Base-by-base conservation (phyloP, 2,329 filamentous ascomycete species). In the Exserohilum turcica region DNA sequence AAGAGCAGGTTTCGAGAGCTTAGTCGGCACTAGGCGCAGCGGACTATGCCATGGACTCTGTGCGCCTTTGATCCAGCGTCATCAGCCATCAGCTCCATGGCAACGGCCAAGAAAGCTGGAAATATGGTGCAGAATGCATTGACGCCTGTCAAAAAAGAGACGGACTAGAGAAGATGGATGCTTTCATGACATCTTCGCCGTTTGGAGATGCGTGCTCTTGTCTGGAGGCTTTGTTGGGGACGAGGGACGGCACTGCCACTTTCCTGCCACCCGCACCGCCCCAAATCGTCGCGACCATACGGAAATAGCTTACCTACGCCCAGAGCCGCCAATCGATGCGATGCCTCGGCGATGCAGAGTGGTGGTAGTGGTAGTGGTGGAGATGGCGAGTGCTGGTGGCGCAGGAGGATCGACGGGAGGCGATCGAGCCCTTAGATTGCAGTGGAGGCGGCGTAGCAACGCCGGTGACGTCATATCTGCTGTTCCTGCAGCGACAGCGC, bases 401-500 rank as follows among this genome's bases (percentile, higher is more conserved):
- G 35, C 39, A 37, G 16, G 51, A 21, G 29, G 45, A 39, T 43
- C 31, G 27, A 33, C 51, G 51, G 40, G 46, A 44, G 45, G 21
- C 33, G 45, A 54, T 54, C 45, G 21, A 38, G 38, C 21, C 27
- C 18, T n/a, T n/a, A n/a, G n/a, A n/a, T n/a, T n/a, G 15, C 31
- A 18, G 15, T 15, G 31, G 31, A 31, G 31, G n/a, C 37, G 13
- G 37, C 49, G 38, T 39, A 35, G 28, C 31, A 33, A 42, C 31
- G 29, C 42, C 15, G 19, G 40, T 56, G 54, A 56, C 50, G 49
- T 56, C 54, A 56, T 56, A 18, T 12, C 28, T 32, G 27, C 38
- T 29, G 49, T 56, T 39, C 50, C 54, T 56, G 49, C 40, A 49
- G 42, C 37, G 16, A 45, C 45, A 50, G 51, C 54, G 54, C 32